phyloP scores from a whole-genome alignment of 1,284 basidiomycete species.

The Gomphus sp. region DNA sequence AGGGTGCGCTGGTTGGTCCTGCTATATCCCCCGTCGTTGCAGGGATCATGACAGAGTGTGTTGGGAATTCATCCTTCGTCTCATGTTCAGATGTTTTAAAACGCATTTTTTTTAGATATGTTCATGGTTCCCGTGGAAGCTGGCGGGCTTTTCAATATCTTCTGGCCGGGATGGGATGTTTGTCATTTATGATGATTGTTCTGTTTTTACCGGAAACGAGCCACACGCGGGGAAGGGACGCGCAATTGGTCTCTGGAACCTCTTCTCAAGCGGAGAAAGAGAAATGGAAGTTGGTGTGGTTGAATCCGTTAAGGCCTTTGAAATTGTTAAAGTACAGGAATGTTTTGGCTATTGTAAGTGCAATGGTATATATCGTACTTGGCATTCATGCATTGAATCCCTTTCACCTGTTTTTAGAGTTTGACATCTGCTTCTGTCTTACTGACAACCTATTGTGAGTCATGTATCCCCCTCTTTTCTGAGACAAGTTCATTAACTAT shows the following conservation, averaged over 20 bases:
- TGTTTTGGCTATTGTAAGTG: constrained; percentile 15
- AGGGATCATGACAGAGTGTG: constrained; percentile 10
- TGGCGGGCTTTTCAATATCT: constrained; percentile 29
- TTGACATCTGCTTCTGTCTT: constrained; percentile 11
- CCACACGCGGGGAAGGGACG: constrained; percentile 31
- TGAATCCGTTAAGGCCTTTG: constrained; percentile 28
- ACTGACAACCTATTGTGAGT: constrained; percentile 11
- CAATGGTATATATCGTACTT: background rate
- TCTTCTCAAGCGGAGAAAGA: constrained; percentile 14
- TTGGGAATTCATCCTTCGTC: background rate
- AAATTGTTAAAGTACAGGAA: constrained; percentile 26
- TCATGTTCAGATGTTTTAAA: background rate
- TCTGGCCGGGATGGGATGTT: constrained; percentile 19
- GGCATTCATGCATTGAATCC: too few relatives aligned
- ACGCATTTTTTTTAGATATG: background rate
- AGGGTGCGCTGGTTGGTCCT: constrained; percentile 10
- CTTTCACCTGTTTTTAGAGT: background rate
- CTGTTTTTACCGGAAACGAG: constrained; percentile 61
- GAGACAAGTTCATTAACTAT: background rate
- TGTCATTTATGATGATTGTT: constrained; percentile 20
- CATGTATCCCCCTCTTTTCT: background rate
- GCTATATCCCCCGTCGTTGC: constrained; percentile 11
- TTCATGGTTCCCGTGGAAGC: background rate
- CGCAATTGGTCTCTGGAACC: constrained; percentile 24
- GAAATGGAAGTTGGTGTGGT: constrained; percentile 20